These are phyloP conservation scores for Kodamaea kaohsiungensis DNA, from an alignment of 805 yeast genomes.

Conservation along the genomic window DNA sequence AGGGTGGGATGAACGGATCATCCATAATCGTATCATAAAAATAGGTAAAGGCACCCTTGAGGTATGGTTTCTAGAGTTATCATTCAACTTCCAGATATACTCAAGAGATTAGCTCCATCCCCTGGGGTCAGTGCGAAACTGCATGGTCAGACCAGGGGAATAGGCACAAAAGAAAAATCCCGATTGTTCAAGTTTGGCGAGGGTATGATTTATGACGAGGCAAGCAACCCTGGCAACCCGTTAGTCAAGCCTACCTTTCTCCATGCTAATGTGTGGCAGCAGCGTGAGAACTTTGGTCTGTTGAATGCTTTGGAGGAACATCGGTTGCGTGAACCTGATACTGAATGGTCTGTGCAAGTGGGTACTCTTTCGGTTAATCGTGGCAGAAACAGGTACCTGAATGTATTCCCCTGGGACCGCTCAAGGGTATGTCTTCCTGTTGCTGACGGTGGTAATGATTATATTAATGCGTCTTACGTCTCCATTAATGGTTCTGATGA, in stretches of 20 bases:
- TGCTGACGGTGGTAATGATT: conserved; percentile 23
- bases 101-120: conserved; percentile 4
- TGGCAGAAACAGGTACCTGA: conserved; percentile 35
- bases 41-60: background rate
- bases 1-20: background rate
- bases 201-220: conserved; percentile 1
- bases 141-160: conserved; percentile 5
- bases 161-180: conserved; percentile 9
- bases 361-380: conserved; percentile 8
- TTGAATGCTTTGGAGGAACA: conserved; percentile 12
- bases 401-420: conserved; percentile 43
- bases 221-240: conserved; percentile 1
- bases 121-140: conserved; percentile 4
- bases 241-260: conserved; percentile 13
- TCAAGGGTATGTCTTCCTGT: conserved; percentile 34
- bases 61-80: conserved; percentile 4
- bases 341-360: conserved; percentile 10
- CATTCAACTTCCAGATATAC: conserved; percentile 5
- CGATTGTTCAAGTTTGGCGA: background rate
- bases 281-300: conserved; percentile 13
- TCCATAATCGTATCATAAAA: background rate
- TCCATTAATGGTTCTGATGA: conserved; percentile 2
- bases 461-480: conserved; percentile 42
- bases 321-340: conserved; percentile 2
- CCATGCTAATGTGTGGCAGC: conserved; percentile 7